phyloP scores from a whole-genome alignment of 164 flowering plant genomes.

The Chimonanthus praecox region DNA sequence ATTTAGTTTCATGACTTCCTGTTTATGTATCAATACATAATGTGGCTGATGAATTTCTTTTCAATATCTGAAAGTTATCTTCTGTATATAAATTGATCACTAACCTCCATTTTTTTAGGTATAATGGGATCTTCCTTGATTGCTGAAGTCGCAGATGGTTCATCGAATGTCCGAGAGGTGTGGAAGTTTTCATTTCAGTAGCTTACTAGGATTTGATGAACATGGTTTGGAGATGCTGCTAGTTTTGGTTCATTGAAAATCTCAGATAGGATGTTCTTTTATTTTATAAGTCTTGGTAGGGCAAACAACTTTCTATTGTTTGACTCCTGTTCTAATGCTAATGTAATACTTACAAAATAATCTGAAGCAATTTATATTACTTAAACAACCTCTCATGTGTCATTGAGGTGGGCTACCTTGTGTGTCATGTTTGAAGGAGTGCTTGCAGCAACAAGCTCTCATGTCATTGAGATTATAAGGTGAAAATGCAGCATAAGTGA shows the following conservation, averaged over 20 bases:
- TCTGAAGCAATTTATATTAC: not conserved
- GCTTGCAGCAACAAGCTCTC: too few species aligned
- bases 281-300: not conserved
- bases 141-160: conserved; percentile 82
- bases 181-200: conserved; percentile 78
- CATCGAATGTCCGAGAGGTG: conserved; percentile 90
- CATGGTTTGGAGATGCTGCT: not conserved
- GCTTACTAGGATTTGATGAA: not conserved
- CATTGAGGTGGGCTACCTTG: too few species aligned
- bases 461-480: too few species aligned
- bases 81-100: not conserved
- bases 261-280: not conserved
- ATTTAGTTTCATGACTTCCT: not conserved
- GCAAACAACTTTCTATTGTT: not conserved
- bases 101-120: conserved; percentile 37
- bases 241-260: not conserved
- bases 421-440: too few species aligned
- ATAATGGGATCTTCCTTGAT: conserved; percentile 45
- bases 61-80: not conserved
- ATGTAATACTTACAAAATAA: not conserved
- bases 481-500: too few species aligned
- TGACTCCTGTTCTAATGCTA: not conserved
- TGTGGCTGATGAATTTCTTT: not conserved
- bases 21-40: not conserved
- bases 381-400: not conserved